Percentiles rank a stretch among this genome's conserved stretches.
Conservation (phyloP, 1,284 basidiomycete genomes). For the Laetiporus sulphureus region DNA sequence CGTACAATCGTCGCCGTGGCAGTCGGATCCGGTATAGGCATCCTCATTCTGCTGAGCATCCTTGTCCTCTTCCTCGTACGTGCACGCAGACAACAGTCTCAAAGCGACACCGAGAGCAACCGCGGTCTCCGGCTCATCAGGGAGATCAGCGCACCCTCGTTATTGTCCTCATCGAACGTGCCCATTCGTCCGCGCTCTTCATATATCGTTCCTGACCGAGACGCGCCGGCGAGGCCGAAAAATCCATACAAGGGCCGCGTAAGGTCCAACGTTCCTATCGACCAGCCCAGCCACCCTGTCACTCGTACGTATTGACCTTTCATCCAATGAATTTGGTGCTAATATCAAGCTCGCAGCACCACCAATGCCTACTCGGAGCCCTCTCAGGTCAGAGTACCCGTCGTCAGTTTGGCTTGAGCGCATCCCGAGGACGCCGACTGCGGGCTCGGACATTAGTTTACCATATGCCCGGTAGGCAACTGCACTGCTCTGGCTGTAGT, state of each 20-base stretch:
- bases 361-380: slow-evolving; percentile 14
- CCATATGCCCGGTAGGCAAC: too few species aligned
- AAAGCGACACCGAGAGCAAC: slow-evolving; percentile 10
- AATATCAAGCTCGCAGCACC: slow-evolving; percentile 10
- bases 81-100: slow-evolving; percentile 7
- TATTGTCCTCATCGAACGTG: slow-evolving; percentile 1
- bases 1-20: slow-evolving; percentile 22
- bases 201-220: slow-evolving; percentile 2
- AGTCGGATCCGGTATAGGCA: slow-evolving; percentile 17
- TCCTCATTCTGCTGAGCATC: slow-evolving; percentile 17
- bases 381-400: slow-evolving; percentile 7
- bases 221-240: slow-evolving; percentile 5
- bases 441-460: background rate
- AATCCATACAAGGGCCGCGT: slow-evolving; percentile 16
- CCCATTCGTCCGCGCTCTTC: background rate
- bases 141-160: slow-evolving; percentile 11
- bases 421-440: slow-evolving; percentile 9
- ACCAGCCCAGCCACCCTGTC: slow-evolving; percentile 4
- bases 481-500: too few species aligned
- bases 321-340: background rate
- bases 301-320: background rate
- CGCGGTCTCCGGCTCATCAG: slow-evolving; percentile 5
- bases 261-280: slow-evolving; percentile 9
- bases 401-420: slow-evolving; percentile 13
- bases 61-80: slow-evolving; percentile 15